Conservation (phyloP, 2,329 filamentous ascomycete genomes). For the Scytalidium lignicola region DNA sequence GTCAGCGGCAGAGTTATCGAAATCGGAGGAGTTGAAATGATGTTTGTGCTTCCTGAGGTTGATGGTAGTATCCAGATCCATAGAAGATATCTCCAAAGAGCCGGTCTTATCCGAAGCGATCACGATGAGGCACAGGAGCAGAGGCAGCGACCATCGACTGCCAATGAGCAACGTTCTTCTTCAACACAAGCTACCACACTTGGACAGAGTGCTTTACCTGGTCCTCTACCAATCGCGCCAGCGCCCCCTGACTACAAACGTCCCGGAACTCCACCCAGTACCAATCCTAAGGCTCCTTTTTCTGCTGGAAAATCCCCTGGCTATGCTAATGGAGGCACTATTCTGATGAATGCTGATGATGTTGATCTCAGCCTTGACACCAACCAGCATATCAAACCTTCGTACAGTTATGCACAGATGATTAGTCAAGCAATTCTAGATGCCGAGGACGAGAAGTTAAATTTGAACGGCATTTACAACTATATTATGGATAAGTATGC, state of each 20-base stretch:
- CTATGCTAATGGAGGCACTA: slow-evolving; percentile 29
- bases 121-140: slow-evolving; percentile 11
- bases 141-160: background rate
- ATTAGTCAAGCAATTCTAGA: slow-evolving; percentile 95
- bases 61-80: slow-evolving; percentile 62
- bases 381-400: slow-evolving; percentile 88
- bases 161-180: background rate
- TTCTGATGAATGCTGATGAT: slow-evolving; percentile 44
- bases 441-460: slow-evolving; percentile 81
- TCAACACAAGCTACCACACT: slow-evolving; percentile 1
- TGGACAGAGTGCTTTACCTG: slow-evolving; percentile 15
- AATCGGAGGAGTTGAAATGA: slow-evolving; percentile 93
- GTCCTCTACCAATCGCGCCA: slow-evolving; percentile 48
- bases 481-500: slow-evolving; percentile 90
- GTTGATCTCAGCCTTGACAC: slow-evolving; percentile 78
- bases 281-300: slow-evolving; percentile 16
- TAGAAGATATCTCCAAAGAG: slow-evolving; percentile 63
- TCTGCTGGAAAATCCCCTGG: slow-evolving; percentile 23
- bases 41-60: slow-evolving; percentile 88
- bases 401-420: slow-evolving; percentile 93
- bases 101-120: slow-evolving; percentile 42
- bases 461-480: slow-evolving; percentile 86
- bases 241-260: slow-evolving; percentile 56
- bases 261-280: slow-evolving; percentile 48
- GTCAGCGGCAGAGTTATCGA: slow-evolving; percentile 88